Evolutionary conservation across 2,329 filamentous ascomycete species (phyloP), one percentile per base, ranked within the genome.

Genomic region (Penicillium sp.): DNA sequence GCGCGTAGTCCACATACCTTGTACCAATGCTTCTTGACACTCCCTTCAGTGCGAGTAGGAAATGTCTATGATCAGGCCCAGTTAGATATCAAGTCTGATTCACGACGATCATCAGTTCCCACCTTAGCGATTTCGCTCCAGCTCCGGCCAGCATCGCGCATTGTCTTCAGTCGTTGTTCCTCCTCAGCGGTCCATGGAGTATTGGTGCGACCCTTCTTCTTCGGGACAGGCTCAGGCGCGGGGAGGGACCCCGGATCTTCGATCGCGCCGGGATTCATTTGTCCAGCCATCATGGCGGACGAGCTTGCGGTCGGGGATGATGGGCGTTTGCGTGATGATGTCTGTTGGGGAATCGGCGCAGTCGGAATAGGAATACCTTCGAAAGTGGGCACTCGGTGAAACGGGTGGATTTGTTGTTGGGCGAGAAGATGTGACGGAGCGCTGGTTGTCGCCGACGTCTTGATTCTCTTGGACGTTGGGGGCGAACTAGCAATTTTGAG

Each of bases 1-100:
- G n/a, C 5, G 31, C 11, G 22, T 16, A 27, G 16, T 29, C 11
- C 11, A 41, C 77, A 55, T 80, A 91, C 91, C 84, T 98, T 98
- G 77, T 99, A 98, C 93, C 95, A 99, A 75, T 99, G 95, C 79
- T 98, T 99, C 83, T 98, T 99, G 22, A 99, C 95, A 70, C 93
- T 97, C 8, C 95, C 95, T 78, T 99, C 95, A 43, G 95, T 99
- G 69, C 95, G 85, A 24, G 86, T 88, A 11, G 95, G 93, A 73
- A 99, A 99, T 2, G 90, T 93, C 90, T 96, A 64, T 27, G 55
- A 44, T 46, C 39, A 56, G 14, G 19, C 27, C 35, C 19, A 19
- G 19, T 41, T 22, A 41, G 39, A 41, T 6, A 22, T 22, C 19
- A 14, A 41, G 19, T 41, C 19, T 41, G 19, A 24, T 58, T 58